Evolutionary conservation across 2,329 filamentous ascomycete genomes (phyloP), one percentile per base, ranked within the genome.

Genomic region (Verticillium tricorpus): DNA sequence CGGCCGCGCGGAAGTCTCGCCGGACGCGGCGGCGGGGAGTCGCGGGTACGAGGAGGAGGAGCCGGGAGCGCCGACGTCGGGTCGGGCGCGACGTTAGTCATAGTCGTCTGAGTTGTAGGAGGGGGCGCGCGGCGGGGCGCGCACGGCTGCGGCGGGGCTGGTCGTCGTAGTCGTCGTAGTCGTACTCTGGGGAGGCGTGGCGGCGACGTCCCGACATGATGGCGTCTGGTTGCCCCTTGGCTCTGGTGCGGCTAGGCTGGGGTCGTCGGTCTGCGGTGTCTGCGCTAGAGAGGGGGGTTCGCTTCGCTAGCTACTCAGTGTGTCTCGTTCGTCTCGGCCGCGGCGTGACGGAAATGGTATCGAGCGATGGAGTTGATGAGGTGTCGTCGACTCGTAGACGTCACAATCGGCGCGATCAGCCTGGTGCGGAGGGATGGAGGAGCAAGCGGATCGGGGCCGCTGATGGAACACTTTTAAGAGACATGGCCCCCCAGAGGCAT

Each of bases 81-180:
- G 8, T 56, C 56, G 12, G 50, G 55, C 9, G 61, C n/a, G 25
- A 58, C 62, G 34, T 61, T 61, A 28, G 17, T 61, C 57, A 31
- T 64, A 58, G 22, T 50, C 45, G n/a, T 50, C 45, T n/a, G 45
- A 50, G 45, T 50, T 50, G 45, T 50, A 50, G 45, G 45, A 50
- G n/a, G 45, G n/a, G 45, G 45, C 7, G 40, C 57, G 3, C 57
- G 60, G 4, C 60, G 62, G 35, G 62, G 60, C 6, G 57, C 54
- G 17, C 62, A 17, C 59, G 59, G 3, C 60, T 58, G 45, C 45
- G 45, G 28, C 39, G 60, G 1, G 61, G 63, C 5, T 52, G 59
- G 12, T 58, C 54, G 11, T 54, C 31, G 22, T 58, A 55, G 28
- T 54, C 39, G 28, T 64, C 60, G 28, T 62, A 52, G 17, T 64